phyloP scores from a whole-genome alignment of 2,329 filamentous ascomycete species.

The Neoarthrinium moseri region DNA sequence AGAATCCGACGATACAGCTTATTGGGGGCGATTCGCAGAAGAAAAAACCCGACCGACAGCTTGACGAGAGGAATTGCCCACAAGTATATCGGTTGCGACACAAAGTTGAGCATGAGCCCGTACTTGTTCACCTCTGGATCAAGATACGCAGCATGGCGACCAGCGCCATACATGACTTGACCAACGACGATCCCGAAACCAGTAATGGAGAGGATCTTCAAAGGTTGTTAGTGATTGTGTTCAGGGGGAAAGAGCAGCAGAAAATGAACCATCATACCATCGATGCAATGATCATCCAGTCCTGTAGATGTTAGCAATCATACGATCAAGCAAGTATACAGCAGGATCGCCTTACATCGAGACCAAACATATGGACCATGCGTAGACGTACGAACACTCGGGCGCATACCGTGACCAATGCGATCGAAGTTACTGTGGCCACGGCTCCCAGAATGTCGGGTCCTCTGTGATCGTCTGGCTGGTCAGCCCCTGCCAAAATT shows the following conservation, averaged over 20 bases:
- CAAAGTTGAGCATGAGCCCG: conserved; percentile 41
- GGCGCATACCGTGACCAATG: conserved; percentile 10
- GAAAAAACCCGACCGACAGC: conserved; percentile 37
- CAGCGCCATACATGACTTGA: conserved; percentile 41
- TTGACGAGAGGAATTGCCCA: conserved; percentile 40
- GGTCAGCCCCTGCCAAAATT: conserved; percentile 4
- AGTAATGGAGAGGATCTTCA: conserved; percentile 29
- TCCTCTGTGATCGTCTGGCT: conserved; percentile 3
- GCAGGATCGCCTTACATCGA: conserved; percentile 9
- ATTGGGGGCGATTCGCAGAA: conserved; percentile 38
- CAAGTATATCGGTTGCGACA: conserved; percentile 42
- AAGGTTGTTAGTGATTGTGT: background rate
- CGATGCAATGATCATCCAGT: background rate
- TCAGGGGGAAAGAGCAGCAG: background rate
- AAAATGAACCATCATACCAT: background rate
- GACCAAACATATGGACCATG: conserved; percentile 11
- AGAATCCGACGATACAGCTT: conserved; percentile 35
- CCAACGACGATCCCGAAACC: conserved; percentile 38
- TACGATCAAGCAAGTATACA: background rate
- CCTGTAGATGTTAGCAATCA: conserved; percentile 19
- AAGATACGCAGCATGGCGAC: conserved; percentile 43
- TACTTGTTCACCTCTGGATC: conserved; percentile 27
- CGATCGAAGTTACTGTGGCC: conserved; percentile 9
- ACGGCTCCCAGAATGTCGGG: conserved; percentile 8
- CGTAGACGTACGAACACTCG: conserved; percentile 13